phyloP scores from a whole-genome alignment of 352 stramenopile species.

The Nothophytophthora sp. region DNA sequence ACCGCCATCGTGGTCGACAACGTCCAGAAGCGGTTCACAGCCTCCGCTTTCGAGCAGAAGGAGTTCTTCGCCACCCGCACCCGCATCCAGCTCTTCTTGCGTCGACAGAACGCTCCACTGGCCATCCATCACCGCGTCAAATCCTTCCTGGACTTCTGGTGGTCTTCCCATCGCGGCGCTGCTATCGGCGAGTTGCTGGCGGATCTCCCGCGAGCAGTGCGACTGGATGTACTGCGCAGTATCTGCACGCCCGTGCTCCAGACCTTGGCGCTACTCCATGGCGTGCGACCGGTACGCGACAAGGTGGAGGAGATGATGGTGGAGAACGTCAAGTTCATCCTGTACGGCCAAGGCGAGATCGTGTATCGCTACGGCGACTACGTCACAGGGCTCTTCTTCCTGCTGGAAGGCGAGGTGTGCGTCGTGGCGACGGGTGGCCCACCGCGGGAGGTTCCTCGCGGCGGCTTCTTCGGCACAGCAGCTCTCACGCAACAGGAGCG shows the following conservation, averaged over 20 bases:
- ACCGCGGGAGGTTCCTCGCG: constrained; percentile 27
- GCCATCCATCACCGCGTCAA: constrained; percentile 54
- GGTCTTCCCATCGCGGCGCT: constrained; percentile 56
- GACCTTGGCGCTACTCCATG: constrained; percentile 36
- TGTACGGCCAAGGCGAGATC: constrained; percentile 62
- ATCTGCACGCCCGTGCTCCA: constrained; percentile 53
- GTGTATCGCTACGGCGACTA: constrained; percentile 60
- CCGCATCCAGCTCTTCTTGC: constrained; percentile 55
- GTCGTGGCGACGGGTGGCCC: constrained; percentile 28
- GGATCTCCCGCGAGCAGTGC: constrained; percentile 50
- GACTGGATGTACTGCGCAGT: constrained; percentile 41
- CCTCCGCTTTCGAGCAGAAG: constrained; percentile 58
- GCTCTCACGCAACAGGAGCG: constrained; percentile 41
- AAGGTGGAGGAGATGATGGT: constrained; percentile 46
- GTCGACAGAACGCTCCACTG: constrained; percentile 45
- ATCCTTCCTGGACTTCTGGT: constrained; percentile 73
- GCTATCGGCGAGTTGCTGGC: constrained; percentile 44
- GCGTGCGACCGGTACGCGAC: constrained; percentile 28
- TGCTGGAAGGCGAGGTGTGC: constrained; percentile 55
- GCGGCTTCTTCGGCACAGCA: constrained; percentile 52
- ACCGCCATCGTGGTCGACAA: constrained; percentile 47
- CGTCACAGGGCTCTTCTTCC: constrained; percentile 56
- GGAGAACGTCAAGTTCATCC: constrained; percentile 48
- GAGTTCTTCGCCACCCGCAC: constrained; percentile 54
- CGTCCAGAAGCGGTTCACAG: constrained; percentile 56